Base-by-base conservation (phyloP, 495 filamentous ascomycete genomes). In the Penicillium parvum region DNA sequence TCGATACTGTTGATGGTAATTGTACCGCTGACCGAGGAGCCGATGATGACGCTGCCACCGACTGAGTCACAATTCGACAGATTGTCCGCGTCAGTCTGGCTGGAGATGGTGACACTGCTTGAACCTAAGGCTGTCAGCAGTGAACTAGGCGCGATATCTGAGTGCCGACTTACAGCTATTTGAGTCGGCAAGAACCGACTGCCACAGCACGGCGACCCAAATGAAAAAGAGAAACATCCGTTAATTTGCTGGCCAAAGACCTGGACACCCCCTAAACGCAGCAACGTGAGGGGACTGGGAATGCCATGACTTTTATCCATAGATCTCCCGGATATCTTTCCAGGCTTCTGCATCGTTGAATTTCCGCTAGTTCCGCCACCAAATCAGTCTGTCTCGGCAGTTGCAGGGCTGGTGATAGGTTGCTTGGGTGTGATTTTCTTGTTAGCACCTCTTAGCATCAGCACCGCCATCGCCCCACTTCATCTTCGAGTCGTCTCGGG, bases 21-120 rank as follows among this genome's bases (percentile, higher is more conserved):
- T 26, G 39, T 41, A 2, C 64, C 64, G 14, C 30, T 49, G 7
- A 44, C 58, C 1, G 48, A 43, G 7, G 60, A 43, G 1, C 52
- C 38, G 32, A 65, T 57, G 9, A 47, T 57, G 9, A 68, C 19
- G n/a, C 46, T 57, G 7, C 60, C 60, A 17, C 40, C 19, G 19
- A 68, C 35, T 11, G 50, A 51, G 4, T 56, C 50, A 43, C 64
- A 68, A 19, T 44, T 39, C 21, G 42, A 39, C 38, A 58, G 37
- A 6, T 40, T 45, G 30, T 57, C 40, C 1, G 55, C 64, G 37
- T 65, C 62, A 19, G 35, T 48, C 55, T 68, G 64, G 38, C 32
- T 50, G 22, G 49, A 43, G 26, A 65, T 65, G 10, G 43, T 57
- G 11, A 56, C 36, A 42, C 46, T 52, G 34, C 32, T 54, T 27